A percentile compares a stretch with the other conserved stretches of the same genome.
These are phyloP conservation scores for Athelia sp. DNA, from an alignment of 1,284 basidiomycete genomes.

Conservation along the genomic window DNA sequence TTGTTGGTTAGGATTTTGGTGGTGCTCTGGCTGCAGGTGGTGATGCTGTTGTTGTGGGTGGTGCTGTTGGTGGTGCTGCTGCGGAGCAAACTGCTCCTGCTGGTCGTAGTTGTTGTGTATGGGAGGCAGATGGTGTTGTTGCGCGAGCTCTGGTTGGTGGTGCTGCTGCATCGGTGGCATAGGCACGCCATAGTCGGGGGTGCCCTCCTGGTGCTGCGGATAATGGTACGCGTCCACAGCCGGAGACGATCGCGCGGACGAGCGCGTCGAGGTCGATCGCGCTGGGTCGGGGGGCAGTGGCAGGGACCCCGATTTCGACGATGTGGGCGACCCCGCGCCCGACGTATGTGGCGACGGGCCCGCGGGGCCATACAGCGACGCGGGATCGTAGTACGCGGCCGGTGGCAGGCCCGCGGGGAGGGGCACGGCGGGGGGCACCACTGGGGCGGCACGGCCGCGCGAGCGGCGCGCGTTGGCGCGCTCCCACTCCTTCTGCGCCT, in stretches of 20 bases:
- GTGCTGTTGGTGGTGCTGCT: no score
- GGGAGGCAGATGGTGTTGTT: not conserved
- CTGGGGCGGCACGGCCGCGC: conserved; percentile 10
- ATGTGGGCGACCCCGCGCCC: conserved; percentile 30
- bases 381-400: conserved; percentile 18
- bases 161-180: not conserved
- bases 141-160: not conserved
- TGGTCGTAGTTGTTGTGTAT: not conserved
- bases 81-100: no score
- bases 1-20: no score
- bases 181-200: not conserved
- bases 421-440: conserved; percentile 1
- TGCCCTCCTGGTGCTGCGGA: no score
- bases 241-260: not conserved
- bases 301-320: conserved; percentile 5
- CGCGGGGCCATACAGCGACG: conserved; percentile 14
- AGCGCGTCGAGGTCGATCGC: conserved; percentile 10
- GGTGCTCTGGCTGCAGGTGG: no score
- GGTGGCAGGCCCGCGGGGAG: conserved; percentile 15
- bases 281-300: conserved; percentile 5
- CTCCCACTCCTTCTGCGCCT: conserved; percentile 32
- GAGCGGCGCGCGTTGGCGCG: conserved; percentile 24
- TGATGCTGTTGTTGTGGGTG: no score
- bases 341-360: conserved; percentile 41
- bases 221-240: not conserved